phyloP scores from a whole-genome alignment of 768 basidiomycete species.

The Daedaleopsis nitida region DNA sequence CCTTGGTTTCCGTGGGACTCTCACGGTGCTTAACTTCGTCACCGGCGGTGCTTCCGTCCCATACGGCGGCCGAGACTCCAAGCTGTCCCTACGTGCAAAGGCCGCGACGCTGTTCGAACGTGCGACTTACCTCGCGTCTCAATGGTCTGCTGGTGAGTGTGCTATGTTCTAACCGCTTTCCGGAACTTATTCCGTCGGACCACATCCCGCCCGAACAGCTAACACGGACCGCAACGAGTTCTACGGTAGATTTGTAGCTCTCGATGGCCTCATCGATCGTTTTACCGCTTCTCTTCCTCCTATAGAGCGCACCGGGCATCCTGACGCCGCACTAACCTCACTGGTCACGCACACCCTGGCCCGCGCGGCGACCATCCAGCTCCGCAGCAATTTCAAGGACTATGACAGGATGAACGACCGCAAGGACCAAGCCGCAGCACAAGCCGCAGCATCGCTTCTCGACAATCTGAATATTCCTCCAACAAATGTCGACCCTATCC shows the following conservation, averaged over 20 bases:
- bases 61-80: slow-evolving; percentile 30
- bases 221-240: slow-evolving; percentile 14
- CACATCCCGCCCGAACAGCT: background rate
- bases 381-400: slow-evolving; percentile 51
- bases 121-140: slow-evolving; percentile 53
- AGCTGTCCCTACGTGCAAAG: slow-evolving; percentile 49
- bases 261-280: slow-evolving; percentile 27
- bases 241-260: slow-evolving; percentile 15
- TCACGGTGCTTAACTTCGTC: slow-evolving; percentile 53
- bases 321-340: slow-evolving; percentile 10
- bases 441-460: slow-evolving; percentile 8
- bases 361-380: slow-evolving; percentile 52
- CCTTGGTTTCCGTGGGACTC: slow-evolving; percentile 45
- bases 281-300: slow-evolving; percentile 24
- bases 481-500: slow-evolving; percentile 18
- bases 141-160: slow-evolving; percentile 32
- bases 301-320: slow-evolving; percentile 11
- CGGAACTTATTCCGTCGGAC: too few species aligned
- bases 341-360: slow-evolving; percentile 51
- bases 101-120: slow-evolving; percentile 63
- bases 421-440: slow-evolving; percentile 24
- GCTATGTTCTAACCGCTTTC: too few species aligned
- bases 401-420: slow-evolving; percentile 28
- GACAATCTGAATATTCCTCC: slow-evolving; percentile 9
- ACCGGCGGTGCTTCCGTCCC: slow-evolving; percentile 33